Evolutionary conservation across 495 filamentous ascomycete genomes (phyloP).

Genomic region (Baudoinia panamericana): DNA sequence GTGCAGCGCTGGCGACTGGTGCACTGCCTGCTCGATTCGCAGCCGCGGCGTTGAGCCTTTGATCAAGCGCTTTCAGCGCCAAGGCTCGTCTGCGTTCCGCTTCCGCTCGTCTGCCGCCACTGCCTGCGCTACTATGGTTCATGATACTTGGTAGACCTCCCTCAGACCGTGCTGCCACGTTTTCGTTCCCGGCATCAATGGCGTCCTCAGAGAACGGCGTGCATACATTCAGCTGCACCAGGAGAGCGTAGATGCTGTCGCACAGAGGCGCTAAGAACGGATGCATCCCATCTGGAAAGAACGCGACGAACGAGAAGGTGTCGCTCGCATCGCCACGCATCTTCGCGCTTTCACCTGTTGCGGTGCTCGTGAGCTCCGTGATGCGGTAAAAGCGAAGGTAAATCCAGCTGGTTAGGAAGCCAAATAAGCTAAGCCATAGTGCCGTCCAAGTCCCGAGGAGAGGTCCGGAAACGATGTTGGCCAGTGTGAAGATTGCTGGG

Average conservation of each 20-base stretch:
- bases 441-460: conserved; percentile 76
- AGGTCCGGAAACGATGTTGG: conserved; percentile 64
- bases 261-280: conserved; percentile 60
- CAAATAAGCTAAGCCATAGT: conserved; percentile 64
- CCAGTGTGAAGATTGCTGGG: conserved; percentile 73
- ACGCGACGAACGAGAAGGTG: conserved; percentile 86
- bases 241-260: conserved; percentile 56
- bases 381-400: conserved; percentile 78
- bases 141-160: conserved; percentile 52
- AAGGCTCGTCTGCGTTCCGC: conserved; percentile 80
- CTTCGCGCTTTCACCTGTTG: conserved; percentile 35
- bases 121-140: conserved; percentile 36
- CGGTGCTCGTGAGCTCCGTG: conserved; percentile 44
- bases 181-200: conserved; percentile 64
- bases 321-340: conserved; percentile 83
- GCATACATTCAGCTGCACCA: conserved; percentile 63
- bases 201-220: conserved; percentile 80
- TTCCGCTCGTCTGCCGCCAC: conserved; percentile 60
- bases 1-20: background rate
- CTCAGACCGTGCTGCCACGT: conserved; percentile 52
- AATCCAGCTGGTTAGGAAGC: conserved; percentile 80
- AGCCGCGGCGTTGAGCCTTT: conserved; percentile 74
- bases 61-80: conserved; percentile 82
- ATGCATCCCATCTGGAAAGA: conserved; percentile 82
- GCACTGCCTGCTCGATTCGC: conserved; percentile 20